Evolutionary conservation across 1,284 basidiomycete species (phyloP).

Genomic region (Cerioporus squamosus): DNA sequence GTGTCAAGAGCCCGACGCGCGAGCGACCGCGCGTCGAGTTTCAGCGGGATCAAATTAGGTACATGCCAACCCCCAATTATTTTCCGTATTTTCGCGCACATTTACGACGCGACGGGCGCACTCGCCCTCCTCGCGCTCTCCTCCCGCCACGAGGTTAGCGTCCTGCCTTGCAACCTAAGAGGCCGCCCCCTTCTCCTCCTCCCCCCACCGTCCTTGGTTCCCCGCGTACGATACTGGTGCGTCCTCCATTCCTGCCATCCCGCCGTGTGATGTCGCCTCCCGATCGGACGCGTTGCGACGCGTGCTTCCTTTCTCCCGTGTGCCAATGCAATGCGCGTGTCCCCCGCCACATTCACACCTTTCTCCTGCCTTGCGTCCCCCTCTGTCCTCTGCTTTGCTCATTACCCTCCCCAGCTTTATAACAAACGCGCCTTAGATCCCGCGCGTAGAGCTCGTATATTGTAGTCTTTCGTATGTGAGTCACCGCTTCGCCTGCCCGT

Average conservation of each 20-base stretch:
- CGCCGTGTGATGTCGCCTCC: conserved; percentile 15
- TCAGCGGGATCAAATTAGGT: conserved; percentile 36
- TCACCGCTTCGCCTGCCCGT: conserved; percentile 16
- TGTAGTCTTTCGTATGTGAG: conserved; percentile 27
- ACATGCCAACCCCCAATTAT: conserved; percentile 30
- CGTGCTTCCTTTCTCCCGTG: conserved; percentile 20
- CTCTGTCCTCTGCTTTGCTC: conserved; percentile 9
- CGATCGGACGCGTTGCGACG: conserved; percentile 19
- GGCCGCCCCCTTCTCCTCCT: conserved; percentile 4
- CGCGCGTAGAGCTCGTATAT: conserved; percentile 19
- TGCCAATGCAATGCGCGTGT: background rate
- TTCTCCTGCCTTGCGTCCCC: conserved; percentile 1
- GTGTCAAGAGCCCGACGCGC: conserved; percentile 31
- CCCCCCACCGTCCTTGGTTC: conserved; percentile 8
- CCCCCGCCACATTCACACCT: background rate
- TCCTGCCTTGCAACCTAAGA: conserved; percentile 21
- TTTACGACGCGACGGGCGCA: conserved; percentile 28
- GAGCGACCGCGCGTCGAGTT: conserved; percentile 26
- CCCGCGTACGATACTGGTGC: conserved; percentile 17
- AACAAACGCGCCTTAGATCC: conserved; percentile 18
- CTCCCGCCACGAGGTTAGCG: conserved; percentile 27
- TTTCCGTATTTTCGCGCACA: conserved; percentile 21
- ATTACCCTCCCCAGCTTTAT: conserved; percentile 13
- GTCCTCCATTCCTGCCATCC: conserved; percentile 3
- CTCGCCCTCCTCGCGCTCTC: conserved; percentile 23